Evolutionary conservation across 257 asterid species (phyloP).

Genomic region (Nicotiana otophora): DNA sequence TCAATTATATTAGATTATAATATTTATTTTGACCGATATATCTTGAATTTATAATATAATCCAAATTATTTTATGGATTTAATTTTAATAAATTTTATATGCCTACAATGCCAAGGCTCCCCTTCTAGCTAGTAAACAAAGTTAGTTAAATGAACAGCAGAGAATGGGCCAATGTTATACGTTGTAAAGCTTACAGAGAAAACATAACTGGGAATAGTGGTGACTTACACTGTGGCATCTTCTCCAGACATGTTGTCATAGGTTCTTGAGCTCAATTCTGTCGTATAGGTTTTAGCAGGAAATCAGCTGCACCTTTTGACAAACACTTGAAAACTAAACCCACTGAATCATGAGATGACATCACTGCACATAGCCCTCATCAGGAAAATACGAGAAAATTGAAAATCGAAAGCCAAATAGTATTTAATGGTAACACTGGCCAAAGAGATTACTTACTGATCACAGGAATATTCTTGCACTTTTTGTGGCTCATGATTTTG

Average conservation of each 20-base stretch:
- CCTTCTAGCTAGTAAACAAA: too few relatives aligned
- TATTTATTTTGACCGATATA: too few relatives aligned
- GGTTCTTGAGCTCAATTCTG: constrained; percentile 86
- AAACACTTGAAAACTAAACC: constrained; percentile 81
- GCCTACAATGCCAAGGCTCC: too few relatives aligned
- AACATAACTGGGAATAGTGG: background rate
- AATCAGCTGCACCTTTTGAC: constrained; percentile 89
- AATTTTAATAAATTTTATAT: too few relatives aligned
- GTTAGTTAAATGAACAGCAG: background rate
- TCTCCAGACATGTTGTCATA: constrained; percentile 97
- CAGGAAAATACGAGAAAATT: constrained; percentile 16
- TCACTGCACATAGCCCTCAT: constrained; percentile 62
- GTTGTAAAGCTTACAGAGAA: background rate
- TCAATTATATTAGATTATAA: too few relatives aligned
- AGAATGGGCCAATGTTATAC: background rate
- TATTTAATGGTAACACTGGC: background rate
- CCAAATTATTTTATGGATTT: too few relatives aligned
- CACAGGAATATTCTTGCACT: constrained; percentile 78
- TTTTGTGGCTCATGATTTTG: constrained; percentile 83
- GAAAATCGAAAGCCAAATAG: background rate
- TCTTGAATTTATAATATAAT: too few relatives aligned
- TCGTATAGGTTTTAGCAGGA: constrained; percentile 79
- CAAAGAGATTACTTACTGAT: constrained; percentile 52
- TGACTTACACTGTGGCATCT: constrained; percentile 80
- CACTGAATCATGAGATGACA: constrained; percentile 90